Percentiles rank a stretch among this genome's conserved stretches.
These are phyloP conservation scores for Trichosporon ovoides DNA, from an alignment of 1,284 basidiomycete species.

Conservation along the genomic window DNA sequence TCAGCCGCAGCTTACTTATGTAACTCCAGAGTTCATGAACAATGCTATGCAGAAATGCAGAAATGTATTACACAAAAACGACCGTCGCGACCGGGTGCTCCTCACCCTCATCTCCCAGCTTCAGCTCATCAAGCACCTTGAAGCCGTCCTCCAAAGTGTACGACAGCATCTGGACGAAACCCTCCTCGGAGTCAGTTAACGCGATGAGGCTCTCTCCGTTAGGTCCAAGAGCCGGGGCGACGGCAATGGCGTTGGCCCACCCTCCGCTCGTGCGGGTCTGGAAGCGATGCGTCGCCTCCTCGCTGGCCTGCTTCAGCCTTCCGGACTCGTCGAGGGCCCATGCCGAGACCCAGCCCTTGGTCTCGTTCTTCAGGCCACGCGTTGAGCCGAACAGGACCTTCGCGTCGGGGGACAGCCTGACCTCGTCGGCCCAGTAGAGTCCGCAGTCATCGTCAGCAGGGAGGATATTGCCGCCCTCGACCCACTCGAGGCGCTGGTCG, in stretches of 20 bases:
- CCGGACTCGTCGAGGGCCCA: slow-evolving; percentile 34
- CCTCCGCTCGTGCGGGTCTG: slow-evolving; percentile 48
- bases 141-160: slow-evolving; percentile 28
- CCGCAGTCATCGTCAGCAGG: slow-evolving; percentile 11
- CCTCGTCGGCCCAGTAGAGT: slow-evolving; percentile 45
- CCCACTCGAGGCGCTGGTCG: slow-evolving; percentile 17
- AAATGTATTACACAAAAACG: slow-evolving; percentile 1
- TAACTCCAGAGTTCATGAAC: too few species aligned
- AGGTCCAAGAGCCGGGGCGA: slow-evolving; percentile 30
- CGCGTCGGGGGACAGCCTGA: slow-evolving; percentile 39
- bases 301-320: slow-evolving; percentile 4
- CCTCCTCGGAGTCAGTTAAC: slow-evolving; percentile 46
- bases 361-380: slow-evolving; percentile 36
- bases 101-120: slow-evolving; percentile 13
- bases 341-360: slow-evolving; percentile 44
- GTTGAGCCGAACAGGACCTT: slow-evolving; percentile 46
- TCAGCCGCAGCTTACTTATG: too few species aligned
- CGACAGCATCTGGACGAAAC: slow-evolving; percentile 39
- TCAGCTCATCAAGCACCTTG: slow-evolving; percentile 23
- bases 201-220: slow-evolving; percentile 33
- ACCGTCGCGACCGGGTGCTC: not conserved
- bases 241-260: slow-evolving; percentile 49
- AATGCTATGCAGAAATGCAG: too few species aligned
- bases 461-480: slow-evolving; percentile 22
- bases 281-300: slow-evolving; percentile 22